Evolutionary conservation across 148 eudicot genomes (phyloP).

Genomic region (Persicaria maculosa): DNA sequence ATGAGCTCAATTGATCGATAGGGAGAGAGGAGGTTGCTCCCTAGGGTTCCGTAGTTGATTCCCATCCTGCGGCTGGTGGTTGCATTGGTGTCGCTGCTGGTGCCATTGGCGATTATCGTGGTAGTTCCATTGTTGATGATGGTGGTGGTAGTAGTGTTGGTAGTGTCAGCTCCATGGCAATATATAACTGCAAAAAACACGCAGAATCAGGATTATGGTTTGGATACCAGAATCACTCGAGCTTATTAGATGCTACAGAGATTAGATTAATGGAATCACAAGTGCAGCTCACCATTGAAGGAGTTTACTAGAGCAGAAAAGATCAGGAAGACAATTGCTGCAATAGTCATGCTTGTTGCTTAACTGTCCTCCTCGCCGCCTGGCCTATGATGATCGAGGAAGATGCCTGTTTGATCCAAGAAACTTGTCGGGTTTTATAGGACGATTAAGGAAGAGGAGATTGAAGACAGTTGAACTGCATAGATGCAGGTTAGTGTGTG

Average conservation of each 20-base stretch:
- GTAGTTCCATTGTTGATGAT: not conserved
- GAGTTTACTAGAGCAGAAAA: not conserved
- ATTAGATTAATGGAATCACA: no score
- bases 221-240: not conserved
- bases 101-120: not conserved
- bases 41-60: conserved; percentile 62
- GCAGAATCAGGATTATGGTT: not conserved
- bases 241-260: no score
- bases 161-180: conserved; percentile 6
- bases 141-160: not conserved
- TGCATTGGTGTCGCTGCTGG: not conserved
- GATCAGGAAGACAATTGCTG: not conserved
- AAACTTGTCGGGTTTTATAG: not conserved
- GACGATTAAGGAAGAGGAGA: not conserved
- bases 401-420: not conserved
- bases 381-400: not conserved
- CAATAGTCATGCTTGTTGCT: not conserved
- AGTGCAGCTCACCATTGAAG: not conserved
- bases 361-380: not conserved
- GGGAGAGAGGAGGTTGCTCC: conserved; percentile 59
- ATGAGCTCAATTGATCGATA: conserved; percentile 41
- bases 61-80: conserved; percentile 29
- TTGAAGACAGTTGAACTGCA: conserved; percentile 3
- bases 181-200: not conserved
- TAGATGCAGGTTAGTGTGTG: not conserved